These are phyloP conservation scores for Thermochaetoides dissita DNA, from an alignment of 2,329 filamentous ascomycete genomes.

Conservation along the genomic window DNA sequence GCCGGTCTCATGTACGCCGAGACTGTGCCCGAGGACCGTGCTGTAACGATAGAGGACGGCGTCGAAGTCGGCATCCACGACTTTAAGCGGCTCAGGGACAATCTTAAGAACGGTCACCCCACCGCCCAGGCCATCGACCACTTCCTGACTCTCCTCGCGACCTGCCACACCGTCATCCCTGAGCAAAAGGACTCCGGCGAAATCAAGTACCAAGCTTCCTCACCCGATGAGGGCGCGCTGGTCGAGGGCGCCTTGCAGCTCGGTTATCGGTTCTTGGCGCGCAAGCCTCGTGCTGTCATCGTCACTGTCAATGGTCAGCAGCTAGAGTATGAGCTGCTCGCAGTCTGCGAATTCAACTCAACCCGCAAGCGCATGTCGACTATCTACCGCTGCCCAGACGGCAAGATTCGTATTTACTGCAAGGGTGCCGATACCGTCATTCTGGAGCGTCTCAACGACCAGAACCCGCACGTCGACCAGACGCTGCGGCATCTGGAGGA, in stretches of 20 bases:
- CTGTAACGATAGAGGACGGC: constrained; percentile 65
- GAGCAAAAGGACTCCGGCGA: constrained; percentile 66
- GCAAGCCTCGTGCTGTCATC: constrained; percentile 78
- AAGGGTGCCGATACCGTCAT: constrained; percentile 98
- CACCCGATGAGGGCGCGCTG: constrained; percentile 90
- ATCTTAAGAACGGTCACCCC: constrained; percentile 42
- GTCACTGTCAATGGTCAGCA: constrained; percentile 62
- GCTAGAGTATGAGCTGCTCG: constrained; percentile 76
- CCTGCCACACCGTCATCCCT: constrained; percentile 94
- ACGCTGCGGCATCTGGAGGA: constrained; percentile 95
- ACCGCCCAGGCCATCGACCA: constrained; percentile 49
- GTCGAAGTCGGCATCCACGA: constrained; percentile 69
- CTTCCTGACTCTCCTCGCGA: constrained; percentile 74
- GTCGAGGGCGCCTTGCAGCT: constrained; percentile 78
- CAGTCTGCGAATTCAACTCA: constrained; percentile 98
- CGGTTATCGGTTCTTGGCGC: constrained; percentile 80
- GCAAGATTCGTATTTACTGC: constrained; percentile 83
- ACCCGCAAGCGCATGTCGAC: constrained; percentile 96
- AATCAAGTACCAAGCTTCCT: constrained; percentile 97
- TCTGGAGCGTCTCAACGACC: constrained; percentile 68
- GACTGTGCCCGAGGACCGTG: constrained; percentile 78
- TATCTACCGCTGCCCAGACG: constrained; percentile 91
- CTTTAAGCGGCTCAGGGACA: constrained; percentile 61
- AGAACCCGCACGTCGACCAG: constrained; percentile 77
- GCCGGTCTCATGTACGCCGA: constrained; percentile 88